A percentile compares a stretch with the other conserved stretches of the same genome.
These are phyloP conservation scores for Fraxinus albicans DNA, from an alignment of 305 asterid species.

Conservation along the genomic window DNA sequence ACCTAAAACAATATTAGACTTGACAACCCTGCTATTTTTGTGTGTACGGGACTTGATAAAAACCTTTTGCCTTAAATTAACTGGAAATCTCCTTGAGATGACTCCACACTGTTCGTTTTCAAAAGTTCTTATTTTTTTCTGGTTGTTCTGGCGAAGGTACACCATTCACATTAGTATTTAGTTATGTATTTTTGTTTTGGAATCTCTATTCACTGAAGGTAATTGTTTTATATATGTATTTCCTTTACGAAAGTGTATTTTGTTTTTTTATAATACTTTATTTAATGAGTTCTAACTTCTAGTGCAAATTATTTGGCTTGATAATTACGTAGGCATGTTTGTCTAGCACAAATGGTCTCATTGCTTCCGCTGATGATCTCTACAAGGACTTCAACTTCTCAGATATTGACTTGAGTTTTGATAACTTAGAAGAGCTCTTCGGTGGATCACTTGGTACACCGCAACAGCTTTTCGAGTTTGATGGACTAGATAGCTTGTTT, in stretches of 20 bases:
- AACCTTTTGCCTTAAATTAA: neutral
- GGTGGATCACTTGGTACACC: slow-evolving; percentile 54
- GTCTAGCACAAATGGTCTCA: slow-evolving; percentile 36
- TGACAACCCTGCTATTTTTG: neutral
- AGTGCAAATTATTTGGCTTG: neutral
- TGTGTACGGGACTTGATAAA: neutral
- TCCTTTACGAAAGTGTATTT: neutral
- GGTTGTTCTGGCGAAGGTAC: neutral
- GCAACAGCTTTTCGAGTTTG: slow-evolving; percentile 48
- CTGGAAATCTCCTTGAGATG: neutral
- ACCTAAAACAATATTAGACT: neutral
- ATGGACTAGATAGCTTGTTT: slow-evolving; percentile 59
- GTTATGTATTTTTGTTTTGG: neutral
- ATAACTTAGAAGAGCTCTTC: slow-evolving; percentile 57
- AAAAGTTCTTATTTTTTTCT: neutral
- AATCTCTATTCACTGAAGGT: neutral
- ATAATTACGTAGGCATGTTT: slow-evolving; percentile 41
- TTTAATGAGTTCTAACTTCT: slow-evolving; percentile 5
- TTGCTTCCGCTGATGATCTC: slow-evolving; percentile 38
- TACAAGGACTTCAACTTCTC: slow-evolving; percentile 54
- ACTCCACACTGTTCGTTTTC: neutral
- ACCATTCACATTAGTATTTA: neutral
- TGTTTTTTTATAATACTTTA: neutral
- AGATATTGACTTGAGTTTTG: slow-evolving; percentile 62
- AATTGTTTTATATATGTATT: neutral